Percentiles rank a stretch among this genome's conserved stretches.
Evolutionary conservation across 768 basidiomycete species (phyloP).

Genomic region (Pleurotus ostreatus): DNA sequence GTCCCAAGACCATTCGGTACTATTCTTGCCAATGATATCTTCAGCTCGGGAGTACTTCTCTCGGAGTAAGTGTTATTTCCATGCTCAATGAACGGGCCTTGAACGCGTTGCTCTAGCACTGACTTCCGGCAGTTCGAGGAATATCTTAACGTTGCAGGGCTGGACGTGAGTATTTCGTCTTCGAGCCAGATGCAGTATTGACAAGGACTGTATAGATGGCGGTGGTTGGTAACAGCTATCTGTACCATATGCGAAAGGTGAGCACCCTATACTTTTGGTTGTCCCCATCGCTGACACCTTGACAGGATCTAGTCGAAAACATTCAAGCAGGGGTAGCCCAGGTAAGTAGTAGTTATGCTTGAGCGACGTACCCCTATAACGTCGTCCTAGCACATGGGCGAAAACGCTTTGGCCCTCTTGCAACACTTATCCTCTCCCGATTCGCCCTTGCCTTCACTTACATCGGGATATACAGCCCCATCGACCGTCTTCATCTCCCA

Average conservation of each 20-base stretch:
- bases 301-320: constrained; percentile 74
- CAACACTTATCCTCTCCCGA: constrained; percentile 63
- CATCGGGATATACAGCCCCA: constrained; percentile 45
- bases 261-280: too few species aligned
- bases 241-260: constrained; percentile 91
- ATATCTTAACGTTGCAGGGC: constrained; percentile 85
- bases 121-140: constrained; percentile 93
- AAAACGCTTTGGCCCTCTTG: constrained; percentile 80
- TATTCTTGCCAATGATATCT: constrained; percentile 87
- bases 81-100: background rate
- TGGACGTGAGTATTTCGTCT: constrained; percentile 59
- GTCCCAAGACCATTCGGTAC: constrained; percentile 89
- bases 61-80: constrained; percentile 67
- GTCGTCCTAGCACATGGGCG: constrained; percentile 76
- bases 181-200: background rate
- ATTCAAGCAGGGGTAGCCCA: constrained; percentile 82
- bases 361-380: background rate
- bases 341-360: constrained; percentile 15
- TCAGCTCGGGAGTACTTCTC: constrained; percentile 84
- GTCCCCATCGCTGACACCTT: background rate
- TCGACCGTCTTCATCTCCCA: constrained; percentile 77
- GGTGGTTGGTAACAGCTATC: constrained; percentile 85
- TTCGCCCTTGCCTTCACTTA: constrained; percentile 68
- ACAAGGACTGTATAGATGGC: constrained; percentile 61
- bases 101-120: constrained; percentile 47